These are phyloP conservation scores for Arthrobotrys pseudoclavata DNA, from an alignment of 2,329 filamentous ascomycete genomes.

Conservation along the genomic window DNA sequence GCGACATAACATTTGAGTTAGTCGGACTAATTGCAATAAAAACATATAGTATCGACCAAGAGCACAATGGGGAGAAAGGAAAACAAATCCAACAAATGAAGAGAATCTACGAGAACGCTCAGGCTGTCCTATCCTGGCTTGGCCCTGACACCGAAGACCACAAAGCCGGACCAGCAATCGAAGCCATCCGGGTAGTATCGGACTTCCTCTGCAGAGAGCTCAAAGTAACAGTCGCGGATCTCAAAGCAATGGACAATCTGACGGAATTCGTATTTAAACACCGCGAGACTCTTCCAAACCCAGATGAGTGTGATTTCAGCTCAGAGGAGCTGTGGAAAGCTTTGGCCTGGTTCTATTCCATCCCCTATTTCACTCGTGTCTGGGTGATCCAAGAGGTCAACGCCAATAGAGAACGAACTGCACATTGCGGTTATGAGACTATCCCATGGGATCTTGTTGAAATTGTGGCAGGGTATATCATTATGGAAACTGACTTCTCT, in stretches of 20 bases:
- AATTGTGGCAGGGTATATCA: constrained; percentile 63
- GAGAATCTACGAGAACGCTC: constrained; percentile 63
- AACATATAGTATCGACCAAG: constrained; percentile 62
- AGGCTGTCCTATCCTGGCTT: constrained; percentile 64
- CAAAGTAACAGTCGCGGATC: constrained; percentile 38
- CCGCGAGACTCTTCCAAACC: constrained; percentile 59
- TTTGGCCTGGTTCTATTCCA: constrained; percentile 62
- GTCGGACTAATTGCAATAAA: not conserved
- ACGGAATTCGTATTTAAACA: constrained; percentile 60
- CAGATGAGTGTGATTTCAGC: constrained; percentile 62
- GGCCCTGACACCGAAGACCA: constrained; percentile 58
- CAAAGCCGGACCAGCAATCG: constrained; percentile 42
- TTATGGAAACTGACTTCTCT: constrained; percentile 63
- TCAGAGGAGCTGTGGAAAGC: constrained; percentile 61
- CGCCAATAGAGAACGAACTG: constrained; percentile 60
- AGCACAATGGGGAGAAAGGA: constrained; percentile 62
- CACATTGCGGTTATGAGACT: constrained; percentile 61
- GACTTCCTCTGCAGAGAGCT: constrained; percentile 60
- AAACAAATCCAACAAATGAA: constrained; percentile 63
- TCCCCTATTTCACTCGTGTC: constrained; percentile 62
- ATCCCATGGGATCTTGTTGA: constrained; percentile 63
- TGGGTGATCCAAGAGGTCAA: constrained; percentile 63
- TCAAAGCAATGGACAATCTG: constrained; percentile 58
- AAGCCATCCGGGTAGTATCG: constrained; percentile 40
- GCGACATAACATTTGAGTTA: not conserved